Conservation (phyloP, 1,284 basidiomycete genomes). For the Pseudozyma pruni region DNA sequence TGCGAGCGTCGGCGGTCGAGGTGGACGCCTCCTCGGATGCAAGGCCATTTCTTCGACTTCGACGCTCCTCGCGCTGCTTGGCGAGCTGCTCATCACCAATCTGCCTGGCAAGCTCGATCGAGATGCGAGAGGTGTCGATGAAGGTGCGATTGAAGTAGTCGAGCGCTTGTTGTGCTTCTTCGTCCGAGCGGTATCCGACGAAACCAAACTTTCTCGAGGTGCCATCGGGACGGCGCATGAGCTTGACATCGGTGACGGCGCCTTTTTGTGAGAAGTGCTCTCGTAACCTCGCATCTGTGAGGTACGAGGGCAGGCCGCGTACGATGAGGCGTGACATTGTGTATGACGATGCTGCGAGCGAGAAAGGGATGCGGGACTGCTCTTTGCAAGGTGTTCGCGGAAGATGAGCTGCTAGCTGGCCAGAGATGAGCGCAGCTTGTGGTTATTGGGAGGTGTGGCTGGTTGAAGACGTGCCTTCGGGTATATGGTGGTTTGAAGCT, state of each 20-base stretch:
- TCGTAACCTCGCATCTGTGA: constrained; percentile 76
- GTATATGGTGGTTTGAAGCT: constrained; percentile 26
- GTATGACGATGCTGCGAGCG: background rate
- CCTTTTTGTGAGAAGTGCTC: constrained; percentile 74
- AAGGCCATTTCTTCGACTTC: constrained; percentile 27
- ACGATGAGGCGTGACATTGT: constrained; percentile 85
- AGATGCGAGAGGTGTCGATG: constrained; percentile 74
- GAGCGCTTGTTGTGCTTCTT: constrained; percentile 80
- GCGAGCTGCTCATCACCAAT: constrained; percentile 52
- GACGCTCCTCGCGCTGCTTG: constrained; percentile 38
- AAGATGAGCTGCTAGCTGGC: constrained; percentile 3
- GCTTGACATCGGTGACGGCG: constrained; percentile 84
- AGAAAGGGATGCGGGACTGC: background rate
- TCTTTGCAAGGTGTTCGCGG: background rate
- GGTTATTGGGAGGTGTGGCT: background rate
- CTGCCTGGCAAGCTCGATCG: constrained; percentile 78
- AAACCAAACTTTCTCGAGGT: constrained; percentile 89
- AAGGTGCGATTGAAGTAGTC: constrained; percentile 87
- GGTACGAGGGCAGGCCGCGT: constrained; percentile 83
- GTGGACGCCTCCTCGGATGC: constrained; percentile 12
- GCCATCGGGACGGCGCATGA: constrained; percentile 81
- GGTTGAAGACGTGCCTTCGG: constrained; percentile 5
- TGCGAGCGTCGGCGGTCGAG: constrained; percentile 9
- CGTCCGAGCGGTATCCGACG: constrained; percentile 84
- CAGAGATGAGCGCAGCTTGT: constrained; percentile 5